phyloP scores from a whole-genome alignment of 805 yeast genomes.

The Candida loeiensis region DNA sequence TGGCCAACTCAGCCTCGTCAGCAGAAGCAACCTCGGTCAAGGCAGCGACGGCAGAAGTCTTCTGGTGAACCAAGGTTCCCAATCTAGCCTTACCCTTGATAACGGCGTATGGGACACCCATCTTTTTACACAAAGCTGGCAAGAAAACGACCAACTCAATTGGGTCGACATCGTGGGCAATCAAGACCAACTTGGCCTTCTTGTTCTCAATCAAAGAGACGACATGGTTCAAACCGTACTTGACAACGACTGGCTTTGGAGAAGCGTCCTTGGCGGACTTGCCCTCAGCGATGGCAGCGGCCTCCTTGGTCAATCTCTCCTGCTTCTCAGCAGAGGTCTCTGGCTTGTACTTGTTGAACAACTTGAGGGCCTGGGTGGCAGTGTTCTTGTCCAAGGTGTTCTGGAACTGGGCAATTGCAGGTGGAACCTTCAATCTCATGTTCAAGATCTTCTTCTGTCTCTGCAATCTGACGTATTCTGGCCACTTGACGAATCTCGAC shows the following conservation, averaged over 20 bases:
- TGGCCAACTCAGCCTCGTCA: slow-evolving; percentile 92
- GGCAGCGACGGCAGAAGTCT: slow-evolving; percentile 96
- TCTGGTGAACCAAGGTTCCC: slow-evolving; percentile 79
- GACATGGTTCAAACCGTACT: slow-evolving; percentile 99
- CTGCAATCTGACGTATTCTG: slow-evolving; percentile 95
- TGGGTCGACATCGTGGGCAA: slow-evolving; percentile 99
- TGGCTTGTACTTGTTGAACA: slow-evolving; percentile 98
- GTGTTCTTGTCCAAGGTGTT: slow-evolving; percentile 97
- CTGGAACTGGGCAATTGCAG: slow-evolving; percentile 96
- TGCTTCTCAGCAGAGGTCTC: slow-evolving; percentile 97
- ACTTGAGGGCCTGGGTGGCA: slow-evolving; percentile 94
- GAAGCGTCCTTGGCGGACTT: slow-evolving; percentile 95
- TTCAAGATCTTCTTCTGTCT: slow-evolving; percentile 97
- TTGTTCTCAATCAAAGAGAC: slow-evolving; percentile 96
- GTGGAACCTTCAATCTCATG: slow-evolving; percentile 98
- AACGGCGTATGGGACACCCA: slow-evolving; percentile 83
- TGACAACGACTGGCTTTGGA: slow-evolving; percentile 93
- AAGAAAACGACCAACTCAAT: slow-evolving; percentile 94
- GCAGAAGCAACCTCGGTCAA: slow-evolving; percentile 91
- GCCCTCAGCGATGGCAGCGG: slow-evolving; percentile 98
- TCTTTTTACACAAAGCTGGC: slow-evolving; percentile 98
- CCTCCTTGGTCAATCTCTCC: slow-evolving; percentile 98
- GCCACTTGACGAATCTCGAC: slow-evolving; percentile 98
- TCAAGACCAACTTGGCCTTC: slow-evolving; percentile 95
- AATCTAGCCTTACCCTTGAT: slow-evolving; percentile 46